A percentile compares a stretch with the other conserved stretches of the same genome.
Evolutionary conservation across 208 protist genomes (phyloP).

Genomic region (Entamoeba moshkovskii): DNA sequence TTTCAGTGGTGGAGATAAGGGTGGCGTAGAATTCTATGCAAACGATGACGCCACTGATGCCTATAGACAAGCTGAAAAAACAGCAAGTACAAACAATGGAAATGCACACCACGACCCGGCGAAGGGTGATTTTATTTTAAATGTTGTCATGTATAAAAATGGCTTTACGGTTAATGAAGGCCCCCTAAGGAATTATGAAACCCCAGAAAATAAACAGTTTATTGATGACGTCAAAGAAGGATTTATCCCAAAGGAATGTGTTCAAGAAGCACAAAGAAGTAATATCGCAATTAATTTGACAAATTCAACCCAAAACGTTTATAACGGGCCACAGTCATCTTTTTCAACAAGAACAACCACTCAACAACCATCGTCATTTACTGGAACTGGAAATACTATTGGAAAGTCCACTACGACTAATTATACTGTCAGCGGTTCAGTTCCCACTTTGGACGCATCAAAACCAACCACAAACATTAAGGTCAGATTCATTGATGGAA

Average conservation of each 20-base stretch:
- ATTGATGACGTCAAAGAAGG: background rate
- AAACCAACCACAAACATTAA: background rate
- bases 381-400: background rate
- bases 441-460: background rate
- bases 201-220: background rate
- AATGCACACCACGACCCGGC: background rate
- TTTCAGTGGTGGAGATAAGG: background rate
- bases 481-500: background rate
- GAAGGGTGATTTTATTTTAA: background rate
- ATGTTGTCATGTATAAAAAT: background rate
- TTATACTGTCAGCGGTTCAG: background rate
- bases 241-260: background rate
- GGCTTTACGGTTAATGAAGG: background rate
- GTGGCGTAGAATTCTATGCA: background rate
- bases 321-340: too few species aligned
- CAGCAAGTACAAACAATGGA: background rate
- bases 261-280: background rate
- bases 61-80: background rate
- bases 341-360: background rate
- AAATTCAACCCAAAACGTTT: background rate
- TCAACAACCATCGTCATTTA: background rate
- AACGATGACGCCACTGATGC: background rate
- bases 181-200: background rate
- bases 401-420: background rate
- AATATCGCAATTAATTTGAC: background rate